Conservation (phyloP, 1,139 yeast genomes). For the Blastobotrys illinoisensis region DNA sequence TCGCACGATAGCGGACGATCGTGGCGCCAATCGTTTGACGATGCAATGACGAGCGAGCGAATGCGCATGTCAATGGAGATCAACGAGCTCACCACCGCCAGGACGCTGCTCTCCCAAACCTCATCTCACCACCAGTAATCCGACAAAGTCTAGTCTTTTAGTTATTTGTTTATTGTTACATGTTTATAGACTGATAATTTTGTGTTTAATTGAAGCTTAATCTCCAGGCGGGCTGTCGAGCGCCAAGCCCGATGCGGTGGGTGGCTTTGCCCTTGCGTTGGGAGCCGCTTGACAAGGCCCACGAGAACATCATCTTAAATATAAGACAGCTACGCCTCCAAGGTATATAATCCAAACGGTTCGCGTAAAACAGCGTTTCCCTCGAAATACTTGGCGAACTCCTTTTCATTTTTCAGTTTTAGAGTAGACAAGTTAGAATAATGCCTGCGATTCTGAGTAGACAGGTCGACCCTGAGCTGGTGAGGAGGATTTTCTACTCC, state of each 20-base stretch:
- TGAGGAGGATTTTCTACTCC: background rate
- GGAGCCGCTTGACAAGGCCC: background rate
- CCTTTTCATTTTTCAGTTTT: background rate
- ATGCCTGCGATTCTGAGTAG: background rate
- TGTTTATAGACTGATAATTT: background rate
- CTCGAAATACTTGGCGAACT: too few relatives aligned
- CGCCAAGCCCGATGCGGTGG: background rate
- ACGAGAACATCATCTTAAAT: background rate
- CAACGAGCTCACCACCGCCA: constrained; percentile 17
- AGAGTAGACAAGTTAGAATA: background rate
- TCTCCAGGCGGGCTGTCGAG: too few relatives aligned
- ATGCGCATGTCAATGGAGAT: constrained; percentile 18
- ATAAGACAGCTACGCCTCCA: background rate
- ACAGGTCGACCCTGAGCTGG: background rate
- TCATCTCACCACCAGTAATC: background rate
- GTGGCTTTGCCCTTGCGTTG: background rate
- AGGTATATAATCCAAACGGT: background rate
- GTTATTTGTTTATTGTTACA: background rate
- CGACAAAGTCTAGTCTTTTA: background rate
- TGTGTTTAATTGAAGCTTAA: background rate
- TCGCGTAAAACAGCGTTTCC: background rate
- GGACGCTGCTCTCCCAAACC: constrained; percentile 5
- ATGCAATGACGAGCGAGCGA: constrained; percentile 11
- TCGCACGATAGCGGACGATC: background rate
- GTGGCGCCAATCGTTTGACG: constrained; percentile 14